Evolutionary conservation across 108 stramenopile genomes (phyloP), one percentile per base, ranked within the genome.

Genomic region (Cylindrotheca closterium): DNA sequence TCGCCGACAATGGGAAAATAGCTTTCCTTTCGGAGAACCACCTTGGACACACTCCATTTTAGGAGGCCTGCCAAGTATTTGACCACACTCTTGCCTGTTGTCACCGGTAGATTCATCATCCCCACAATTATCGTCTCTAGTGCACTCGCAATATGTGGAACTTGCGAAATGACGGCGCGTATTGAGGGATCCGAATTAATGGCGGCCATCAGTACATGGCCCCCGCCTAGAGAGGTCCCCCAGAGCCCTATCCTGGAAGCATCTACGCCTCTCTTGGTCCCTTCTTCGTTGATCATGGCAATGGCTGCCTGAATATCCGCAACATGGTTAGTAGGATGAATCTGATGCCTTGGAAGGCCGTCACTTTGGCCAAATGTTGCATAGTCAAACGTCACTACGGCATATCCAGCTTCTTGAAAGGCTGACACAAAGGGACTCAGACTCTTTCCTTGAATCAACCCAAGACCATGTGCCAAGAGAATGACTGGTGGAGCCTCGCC

Each of bases 201-300:
- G 2, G 72, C 72, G 18, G 32, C 64, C 25, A 22, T 32, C 23
- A 73, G 34, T 0, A 73, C 72, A 23, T 73, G 72, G 28, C 72
- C 72, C 10, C 72, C 72, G 10, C 72, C 72, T 33, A 73, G 57
- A 2, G 64, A 65, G 8, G 58, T 73, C 24, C 72, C 72, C 72
- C 64, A 66, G 1, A 73, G 56, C 3, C 29, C 72, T n/a, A 73
- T 53, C 17, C 51, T 22, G 4, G 30, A 29, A 15, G 34, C 31
- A 60, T 73, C 72, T 4, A 71, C 63, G 2, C 21, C 3, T 4
- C 17, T 42, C 2, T 3, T 34, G 22, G 19, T 33, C 23, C 19
- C 8, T 27, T 62, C 42, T 7, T 54, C 21, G 28, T 53, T 34
- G 1, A 71, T 29, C 10, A 29, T n/a, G 0, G 4, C 2, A 37